These are phyloP conservation scores for Chlamydomonas applanata DNA, from an alignment of 139 green algal genomes.

Conservation along the genomic window DNA sequence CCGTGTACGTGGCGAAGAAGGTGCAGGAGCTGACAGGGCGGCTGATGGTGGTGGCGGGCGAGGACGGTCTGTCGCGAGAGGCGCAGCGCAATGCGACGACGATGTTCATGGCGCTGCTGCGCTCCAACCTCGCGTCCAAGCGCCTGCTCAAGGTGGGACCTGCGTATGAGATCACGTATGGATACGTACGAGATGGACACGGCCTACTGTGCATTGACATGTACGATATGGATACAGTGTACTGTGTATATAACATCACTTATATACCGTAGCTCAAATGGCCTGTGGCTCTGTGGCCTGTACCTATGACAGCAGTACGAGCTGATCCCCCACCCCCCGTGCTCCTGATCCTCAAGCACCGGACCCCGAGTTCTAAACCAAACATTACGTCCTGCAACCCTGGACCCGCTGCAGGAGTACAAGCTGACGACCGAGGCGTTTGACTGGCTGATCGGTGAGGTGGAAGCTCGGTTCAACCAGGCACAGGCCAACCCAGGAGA, in stretches of 20 bases:
- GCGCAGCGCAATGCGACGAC: constrained; percentile 95
- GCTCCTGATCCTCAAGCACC: too few relatives aligned
- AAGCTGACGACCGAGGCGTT: constrained; percentile 82
- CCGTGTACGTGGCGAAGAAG: constrained; percentile 63
- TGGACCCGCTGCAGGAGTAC: constrained; percentile 58
- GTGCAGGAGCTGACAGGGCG: constrained; percentile 66
- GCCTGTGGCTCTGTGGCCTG: too few relatives aligned
- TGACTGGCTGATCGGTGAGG: constrained; percentile 90
- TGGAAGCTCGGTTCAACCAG: constrained; percentile 75
- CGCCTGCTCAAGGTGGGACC: constrained; percentile 65
- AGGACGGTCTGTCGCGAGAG: constrained; percentile 80
- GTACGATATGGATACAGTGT: too few relatives aligned
- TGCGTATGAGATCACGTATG: too few relatives aligned
- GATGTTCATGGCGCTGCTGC: constrained; percentile 86
- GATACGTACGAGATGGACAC: too few relatives aligned
- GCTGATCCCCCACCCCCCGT: background rate
- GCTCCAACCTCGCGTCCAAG: constrained; percentile 86
- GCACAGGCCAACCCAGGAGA: constrained; percentile 76
- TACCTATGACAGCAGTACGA: too few relatives aligned
- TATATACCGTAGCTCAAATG: too few relatives aligned
- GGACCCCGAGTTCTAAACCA: too few relatives aligned
- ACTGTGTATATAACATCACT: too few relatives aligned
- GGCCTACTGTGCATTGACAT: too few relatives aligned
- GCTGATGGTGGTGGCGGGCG: constrained; percentile 80
- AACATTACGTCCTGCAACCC: background rate